phyloP scores from a whole-genome alignment of 345 rosid genomes.

The Arabidopsis thaliana region TAIR10.1 NC_003070.9:26213001-26213500 shows the following conservation, averaged over 20 bases:
- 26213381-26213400: no score
- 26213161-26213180: neutral
- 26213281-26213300: neutral
- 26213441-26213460: neutral
- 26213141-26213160: neutral
- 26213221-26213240: neutral
- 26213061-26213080: constrained; percentile 2
- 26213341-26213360: no score
- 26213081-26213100: constrained; percentile 8
- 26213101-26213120: constrained; percentile 20
- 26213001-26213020: constrained; percentile 53
- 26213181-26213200: neutral
- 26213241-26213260: neutral
- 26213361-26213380: no score
- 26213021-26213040: constrained; percentile 50
- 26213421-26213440: no score
- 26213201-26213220: neutral
- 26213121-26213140: constrained; percentile 14
- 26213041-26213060: constrained; percentile 30
- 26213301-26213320: neutral
- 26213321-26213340: no score
- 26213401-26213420: no score
- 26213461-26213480: neutral
- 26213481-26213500: neutral
- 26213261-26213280: neutral